Evolutionary conservation across 345 rosid species (phyloP).

Genomic region (Hibiscus mutabilis): DNA sequence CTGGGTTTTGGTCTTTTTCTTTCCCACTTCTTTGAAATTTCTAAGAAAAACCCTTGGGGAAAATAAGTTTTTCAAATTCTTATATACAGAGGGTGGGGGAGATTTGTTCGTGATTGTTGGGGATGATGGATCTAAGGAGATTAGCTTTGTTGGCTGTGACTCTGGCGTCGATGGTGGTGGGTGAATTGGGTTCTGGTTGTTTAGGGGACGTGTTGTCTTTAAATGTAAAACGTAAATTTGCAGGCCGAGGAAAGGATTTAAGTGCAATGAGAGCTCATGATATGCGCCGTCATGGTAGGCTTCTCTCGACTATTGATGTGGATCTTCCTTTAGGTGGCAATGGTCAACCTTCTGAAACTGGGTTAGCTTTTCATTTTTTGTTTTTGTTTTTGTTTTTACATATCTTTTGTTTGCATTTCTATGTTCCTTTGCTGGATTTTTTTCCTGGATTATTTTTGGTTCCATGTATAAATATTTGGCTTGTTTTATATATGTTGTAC

Average conservation of each 20-base stretch:
- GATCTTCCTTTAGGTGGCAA: constrained; percentile 57
- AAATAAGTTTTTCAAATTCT: not conserved
- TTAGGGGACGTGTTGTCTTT: constrained; percentile 38
- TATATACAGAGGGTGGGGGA: not conserved
- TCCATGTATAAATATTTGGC: too few relatives aligned
- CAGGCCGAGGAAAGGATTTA: constrained; percentile 36
- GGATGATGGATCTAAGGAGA: constrained; percentile 33
- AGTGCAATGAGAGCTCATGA: constrained; percentile 59
- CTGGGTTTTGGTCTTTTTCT: not conserved
- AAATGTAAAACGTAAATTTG: constrained; percentile 57
- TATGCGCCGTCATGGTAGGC: constrained; percentile 55
- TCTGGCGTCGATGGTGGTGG: constrained; percentile 22
- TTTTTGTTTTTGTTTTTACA: too few relatives aligned
- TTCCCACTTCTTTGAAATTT: not conserved
- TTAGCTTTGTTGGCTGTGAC: constrained; percentile 16
- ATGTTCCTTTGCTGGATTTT: not conserved
- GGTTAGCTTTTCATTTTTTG: constrained; percentile 35
- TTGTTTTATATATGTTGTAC: not conserved
- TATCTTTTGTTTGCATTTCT: not conserved
- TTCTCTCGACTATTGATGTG: constrained; percentile 54
- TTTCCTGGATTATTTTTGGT: not conserved
- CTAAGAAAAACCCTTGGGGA: not conserved
- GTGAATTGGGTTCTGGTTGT: constrained; percentile 20
- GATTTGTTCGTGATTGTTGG: not conserved
- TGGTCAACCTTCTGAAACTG: constrained; percentile 60